Evolutionary conservation across 441 rosid species (phyloP).

Genomic region (Euphorbia celastroides): DNA sequence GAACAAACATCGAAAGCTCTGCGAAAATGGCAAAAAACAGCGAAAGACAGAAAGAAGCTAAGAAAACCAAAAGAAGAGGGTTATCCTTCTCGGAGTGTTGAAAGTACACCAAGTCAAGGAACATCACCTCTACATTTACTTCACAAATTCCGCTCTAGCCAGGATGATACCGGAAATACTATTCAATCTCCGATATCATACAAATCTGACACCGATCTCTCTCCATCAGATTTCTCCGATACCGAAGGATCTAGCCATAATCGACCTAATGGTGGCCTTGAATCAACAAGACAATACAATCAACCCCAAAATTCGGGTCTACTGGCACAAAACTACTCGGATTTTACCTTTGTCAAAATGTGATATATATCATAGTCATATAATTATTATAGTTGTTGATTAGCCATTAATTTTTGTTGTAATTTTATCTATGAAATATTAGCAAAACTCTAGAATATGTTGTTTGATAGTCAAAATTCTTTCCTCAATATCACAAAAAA

Average conservation of each 20-base stretch:
- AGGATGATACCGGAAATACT: conserved; percentile 23
- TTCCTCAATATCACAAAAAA: too few species aligned
- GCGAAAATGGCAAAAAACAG: conserved; percentile 48
- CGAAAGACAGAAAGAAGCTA: conserved; percentile 34
- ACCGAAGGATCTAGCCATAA: conserved; percentile 19
- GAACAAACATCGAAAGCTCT: conserved; percentile 64
- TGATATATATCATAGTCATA: too few species aligned
- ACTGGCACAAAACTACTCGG: not conserved
- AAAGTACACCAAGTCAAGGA: conserved; percentile 34
- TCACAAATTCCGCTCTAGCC: conserved; percentile 23
- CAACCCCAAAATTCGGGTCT: not conserved
- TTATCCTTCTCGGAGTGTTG: conserved; percentile 28
- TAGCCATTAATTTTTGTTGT: too few species aligned
- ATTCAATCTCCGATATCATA: conserved; percentile 26
- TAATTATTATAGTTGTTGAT: too few species aligned
- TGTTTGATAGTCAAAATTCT: too few species aligned
- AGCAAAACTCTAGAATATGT: too few species aligned
- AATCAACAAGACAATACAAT: conserved; percentile 4
- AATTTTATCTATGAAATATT: too few species aligned
- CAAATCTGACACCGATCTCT: conserved; percentile 26
- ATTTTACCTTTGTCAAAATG: conserved; percentile 29
- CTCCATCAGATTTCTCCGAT: conserved; percentile 21
- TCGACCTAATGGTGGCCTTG: conserved; percentile 1
- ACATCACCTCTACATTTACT: conserved; percentile 48
- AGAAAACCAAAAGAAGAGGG: conserved; percentile 19